Conservation (phyloP, 768 basidiomycete species). For the Pseudohyphozyma bogoriensis region DNA sequence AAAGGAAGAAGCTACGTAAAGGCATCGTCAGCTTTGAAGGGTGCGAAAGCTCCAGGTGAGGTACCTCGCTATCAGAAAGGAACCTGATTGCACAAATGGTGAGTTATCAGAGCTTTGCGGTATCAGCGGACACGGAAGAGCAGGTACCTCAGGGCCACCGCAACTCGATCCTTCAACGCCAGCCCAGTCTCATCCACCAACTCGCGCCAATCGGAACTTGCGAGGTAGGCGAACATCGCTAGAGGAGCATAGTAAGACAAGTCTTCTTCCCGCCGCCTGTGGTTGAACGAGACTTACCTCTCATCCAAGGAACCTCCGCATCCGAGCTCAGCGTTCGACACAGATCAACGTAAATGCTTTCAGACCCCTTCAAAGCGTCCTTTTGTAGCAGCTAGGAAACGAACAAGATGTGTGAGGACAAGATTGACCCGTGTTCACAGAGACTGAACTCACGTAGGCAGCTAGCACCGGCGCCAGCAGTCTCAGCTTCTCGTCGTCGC, state of each 20-base stretch:
- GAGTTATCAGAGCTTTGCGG: not conserved
- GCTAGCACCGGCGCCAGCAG: conserved; percentile 27
- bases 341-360: conserved; percentile 17
- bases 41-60: not conserved
- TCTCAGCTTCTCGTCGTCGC: conserved; percentile 17
- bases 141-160: conserved; percentile 13
- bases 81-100: not conserved
- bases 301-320: conserved; percentile 23
- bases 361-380: conserved; percentile 5
- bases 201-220: conserved; percentile 26
- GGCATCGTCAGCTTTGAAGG: not conserved
- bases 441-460: conserved; percentile 18
- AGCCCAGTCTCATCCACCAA: conserved; percentile 25
- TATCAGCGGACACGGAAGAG: not conserved
- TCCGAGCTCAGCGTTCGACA: conserved; percentile 23
- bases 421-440: too few species aligned
- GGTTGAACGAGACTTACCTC: not conserved
- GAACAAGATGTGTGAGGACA: not conserved
- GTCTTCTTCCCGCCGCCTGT: not conserved
- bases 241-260: too few species aligned
- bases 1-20: conserved; percentile 21
- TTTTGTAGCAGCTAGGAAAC: conserved; percentile 6
- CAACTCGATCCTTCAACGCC: conserved; percentile 23
- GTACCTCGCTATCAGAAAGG: conserved; percentile 20
- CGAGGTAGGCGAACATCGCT: conserved; percentile 25